Conservation (phyloP, 1,284 basidiomycete genomes). For the Puccinia coronata region DNA sequence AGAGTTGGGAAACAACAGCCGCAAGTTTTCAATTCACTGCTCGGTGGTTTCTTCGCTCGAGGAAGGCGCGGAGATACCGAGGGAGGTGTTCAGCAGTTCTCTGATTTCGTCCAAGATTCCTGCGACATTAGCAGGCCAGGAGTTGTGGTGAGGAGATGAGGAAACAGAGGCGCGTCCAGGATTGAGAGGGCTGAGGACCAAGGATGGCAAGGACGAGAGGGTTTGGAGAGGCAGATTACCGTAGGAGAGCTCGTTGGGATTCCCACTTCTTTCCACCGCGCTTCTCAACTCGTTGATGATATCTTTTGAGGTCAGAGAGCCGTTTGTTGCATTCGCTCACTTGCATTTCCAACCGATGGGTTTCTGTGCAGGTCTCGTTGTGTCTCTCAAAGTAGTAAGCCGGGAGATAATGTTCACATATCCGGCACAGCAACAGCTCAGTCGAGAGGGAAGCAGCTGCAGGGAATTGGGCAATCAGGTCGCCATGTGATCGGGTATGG, state of each 20-base stretch:
- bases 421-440: conserved; percentile 90
- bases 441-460: conserved; percentile 67
- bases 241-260: conserved; percentile 15
- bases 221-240: background rate
- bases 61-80: conserved; percentile 82
- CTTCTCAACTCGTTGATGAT: conserved; percentile 61
- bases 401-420: conserved; percentile 94
- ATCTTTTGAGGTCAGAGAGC: conserved; percentile 74
- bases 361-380: conserved; percentile 97
- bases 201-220: conserved; percentile 70
- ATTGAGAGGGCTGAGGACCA: conserved; percentile 61
- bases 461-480: conserved; percentile 60
- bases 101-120: conserved; percentile 79
- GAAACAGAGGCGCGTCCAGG: no score
- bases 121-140: conserved; percentile 60
- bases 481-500: conserved; percentile 54
- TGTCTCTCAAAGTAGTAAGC: conserved; percentile 99
- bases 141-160: no score
- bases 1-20: conserved; percentile 75
- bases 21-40: conserved; percentile 87
- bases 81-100: conserved; percentile 75
- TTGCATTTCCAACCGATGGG: conserved; percentile 93
- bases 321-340: conserved; percentile 91
- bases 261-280: background rate
- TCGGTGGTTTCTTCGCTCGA: conserved; percentile 85